Evolutionary conservation across 805 yeast genomes (phyloP).

Genomic region (Candida insectorum): DNA sequence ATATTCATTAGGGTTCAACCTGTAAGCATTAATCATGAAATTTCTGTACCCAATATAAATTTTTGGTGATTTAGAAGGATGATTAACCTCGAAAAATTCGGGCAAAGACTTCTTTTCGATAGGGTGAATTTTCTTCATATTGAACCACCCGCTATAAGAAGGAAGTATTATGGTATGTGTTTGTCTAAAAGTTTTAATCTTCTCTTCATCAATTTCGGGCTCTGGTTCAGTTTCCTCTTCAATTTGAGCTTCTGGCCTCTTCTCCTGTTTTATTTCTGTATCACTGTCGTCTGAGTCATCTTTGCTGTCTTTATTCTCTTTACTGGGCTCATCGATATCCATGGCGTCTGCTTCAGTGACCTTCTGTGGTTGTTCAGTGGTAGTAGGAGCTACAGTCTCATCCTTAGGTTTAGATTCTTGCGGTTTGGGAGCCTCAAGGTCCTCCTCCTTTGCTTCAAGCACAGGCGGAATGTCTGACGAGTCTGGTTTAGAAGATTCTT

Average conservation of each 20-base stretch:
- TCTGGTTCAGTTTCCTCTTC: constrained; percentile 7
- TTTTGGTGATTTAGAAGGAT: constrained; percentile 75
- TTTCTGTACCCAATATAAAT: constrained; percentile 80
- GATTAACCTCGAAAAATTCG: constrained; percentile 75
- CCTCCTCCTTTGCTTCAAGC: too few relatives aligned
- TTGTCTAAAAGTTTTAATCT: constrained; percentile 40
- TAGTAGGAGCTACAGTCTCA: background rate
- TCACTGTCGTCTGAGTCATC: constrained; percentile 4
- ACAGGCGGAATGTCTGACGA: too few relatives aligned
- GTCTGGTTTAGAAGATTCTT: too few relatives aligned
- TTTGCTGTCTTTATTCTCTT: constrained; percentile 11
- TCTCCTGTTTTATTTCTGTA: constrained; percentile 1
- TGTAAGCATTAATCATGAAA: constrained; percentile 83
- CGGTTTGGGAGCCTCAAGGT: background rate
- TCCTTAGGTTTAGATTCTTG: background rate
- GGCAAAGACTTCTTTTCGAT: constrained; percentile 84
- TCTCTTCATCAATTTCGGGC: constrained; percentile 15
- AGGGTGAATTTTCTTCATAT: constrained; percentile 64
- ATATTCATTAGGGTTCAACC: constrained; percentile 87
- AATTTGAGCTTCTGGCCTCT: background rate
- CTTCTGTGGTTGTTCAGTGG: constrained; percentile 5
- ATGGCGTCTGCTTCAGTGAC: background rate
- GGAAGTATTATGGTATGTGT: constrained; percentile 85
- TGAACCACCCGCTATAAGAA: constrained; percentile 85
- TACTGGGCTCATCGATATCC: background rate